Evolutionary conservation across 345 rosid species (phyloP), one percentile per base, ranked within the genome.

Genomic region (Brassica incana): DNA sequence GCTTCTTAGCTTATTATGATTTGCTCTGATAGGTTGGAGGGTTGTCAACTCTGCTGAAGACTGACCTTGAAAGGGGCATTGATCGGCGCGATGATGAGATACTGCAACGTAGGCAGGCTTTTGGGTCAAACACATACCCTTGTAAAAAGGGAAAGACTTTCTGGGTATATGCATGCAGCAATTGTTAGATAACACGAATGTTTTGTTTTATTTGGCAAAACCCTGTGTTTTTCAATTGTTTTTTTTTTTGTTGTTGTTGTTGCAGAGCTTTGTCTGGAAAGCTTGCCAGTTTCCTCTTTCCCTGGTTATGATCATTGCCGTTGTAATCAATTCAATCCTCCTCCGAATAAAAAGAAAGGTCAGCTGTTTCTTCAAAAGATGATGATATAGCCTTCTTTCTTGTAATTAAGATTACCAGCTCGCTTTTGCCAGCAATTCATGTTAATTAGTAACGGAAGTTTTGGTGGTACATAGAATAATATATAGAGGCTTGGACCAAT

Each of bases 101-200:
- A 71, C 65, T 70, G 65, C 78, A 73, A 40, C 90, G 97, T 11
- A 87, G 75, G 81, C 78, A 76, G 75, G 64, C 85, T n/a, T 94
- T 87, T 83, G 98, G 97, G 60, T 82, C 93, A 56, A 92, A 94
- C 78, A 88, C 92, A 25, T 92, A 90, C 77, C 98, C 93, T 40
- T 80, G 33, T 67, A 85, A 87, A 76, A 92, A 88, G 77, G 93
- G 91, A 67, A 81, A 90, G 5, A 82, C 84, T 75, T 94, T 94
- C 79, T 86, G 83, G 91, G 98, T 94, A 81, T 59, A 23, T 23
- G 25, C 25, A 45, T 45, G 15, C 2, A 11, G 70, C 4, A 10
- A 16, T 64, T 64, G 3, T 18, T 56, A 56, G 10, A 56, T 20
- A 56, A 16, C 62, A 56, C 18, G 62, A 6, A 56, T 56, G 62